Evolutionary conservation across 495 filamentous ascomycete species (phyloP).

Genomic region (Cairneyella variabilis): DNA sequence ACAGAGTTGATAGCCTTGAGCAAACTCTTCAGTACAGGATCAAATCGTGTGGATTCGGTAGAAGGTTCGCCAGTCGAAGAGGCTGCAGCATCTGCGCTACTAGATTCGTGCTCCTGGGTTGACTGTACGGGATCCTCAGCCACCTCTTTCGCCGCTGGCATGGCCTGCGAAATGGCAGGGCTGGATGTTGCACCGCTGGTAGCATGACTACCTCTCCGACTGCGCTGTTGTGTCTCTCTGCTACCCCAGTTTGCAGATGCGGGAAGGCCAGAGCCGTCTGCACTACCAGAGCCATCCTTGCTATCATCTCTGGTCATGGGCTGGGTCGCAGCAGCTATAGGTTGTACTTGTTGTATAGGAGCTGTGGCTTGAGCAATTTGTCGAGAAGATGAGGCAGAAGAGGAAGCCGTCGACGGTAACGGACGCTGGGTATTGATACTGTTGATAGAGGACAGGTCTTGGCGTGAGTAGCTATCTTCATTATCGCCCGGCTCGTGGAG

Average conservation of each 20-base stretch:
- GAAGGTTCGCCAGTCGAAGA: slow-evolving; percentile 25
- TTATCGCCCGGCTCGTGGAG: slow-evolving; percentile 96
- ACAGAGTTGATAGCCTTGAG: slow-evolving; percentile 21
- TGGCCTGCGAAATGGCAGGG: slow-evolving; percentile 63
- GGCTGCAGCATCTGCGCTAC: slow-evolving; percentile 7
- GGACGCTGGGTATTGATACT: slow-evolving; percentile 75
- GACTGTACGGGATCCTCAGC: slow-evolving; percentile 29
- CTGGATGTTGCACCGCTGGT: slow-evolving; percentile 78
- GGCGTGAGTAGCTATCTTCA: slow-evolving; percentile 91
- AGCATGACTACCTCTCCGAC: slow-evolving; percentile 69
- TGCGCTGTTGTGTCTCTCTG: slow-evolving; percentile 66
- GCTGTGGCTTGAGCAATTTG: slow-evolving; percentile 39
- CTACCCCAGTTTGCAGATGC: slow-evolving; percentile 91
- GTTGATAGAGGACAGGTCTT: slow-evolving; percentile 96
- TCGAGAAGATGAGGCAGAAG: slow-evolving; percentile 42
- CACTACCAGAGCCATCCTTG: slow-evolving; percentile 66
- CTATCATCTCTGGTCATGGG: slow-evolving; percentile 70
- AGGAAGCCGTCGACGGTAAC: slow-evolving; percentile 39
- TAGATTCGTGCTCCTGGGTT: slow-evolving; percentile 29
- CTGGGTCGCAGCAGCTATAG: slow-evolving; percentile 54
- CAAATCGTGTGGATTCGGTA: slow-evolving; percentile 23
- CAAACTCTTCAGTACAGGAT: slow-evolving; percentile 17
- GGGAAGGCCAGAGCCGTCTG: slow-evolving; percentile 82
- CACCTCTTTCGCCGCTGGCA: slow-evolving; percentile 43
- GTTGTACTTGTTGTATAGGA: slow-evolving; percentile 42